Conservation (phyloP, 441 rosid genomes). For the Isatis lusitanica region DNA sequence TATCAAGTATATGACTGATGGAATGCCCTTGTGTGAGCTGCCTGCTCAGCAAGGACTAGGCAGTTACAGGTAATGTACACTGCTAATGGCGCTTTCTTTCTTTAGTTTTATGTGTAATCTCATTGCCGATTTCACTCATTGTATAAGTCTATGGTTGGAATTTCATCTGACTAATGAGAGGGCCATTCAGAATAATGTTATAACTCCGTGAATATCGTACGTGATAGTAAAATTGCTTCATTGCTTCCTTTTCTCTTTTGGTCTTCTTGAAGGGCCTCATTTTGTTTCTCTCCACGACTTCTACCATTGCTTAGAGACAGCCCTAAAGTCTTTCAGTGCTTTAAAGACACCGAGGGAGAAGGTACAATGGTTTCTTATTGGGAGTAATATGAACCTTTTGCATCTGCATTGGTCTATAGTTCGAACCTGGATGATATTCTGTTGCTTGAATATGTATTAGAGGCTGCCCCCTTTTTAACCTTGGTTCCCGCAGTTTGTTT, state of each 20-base stretch:
- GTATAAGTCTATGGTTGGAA: conserved; percentile 41
- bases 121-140: conserved; percentile 51
- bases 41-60: no score
- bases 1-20: no score
- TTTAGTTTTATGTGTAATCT: conserved; percentile 52
- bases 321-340: conserved; percentile 81
- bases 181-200: conserved; percentile 11
- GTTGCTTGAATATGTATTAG: no score
- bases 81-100: conserved; percentile 69
- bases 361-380: conserved; percentile 93
- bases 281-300: conserved; percentile 84
- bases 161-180: conserved; percentile 27
- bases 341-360: conserved; percentile 94
- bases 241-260: conserved; percentile 30
- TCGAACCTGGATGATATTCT: neutral
- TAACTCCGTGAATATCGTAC: neutral
- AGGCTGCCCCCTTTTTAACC: no score
- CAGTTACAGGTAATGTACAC: no score
- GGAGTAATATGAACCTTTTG: conserved; percentile 47
- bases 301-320: conserved; percentile 76
- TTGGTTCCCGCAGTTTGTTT: no score
- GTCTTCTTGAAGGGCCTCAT: conserved; percentile 65
- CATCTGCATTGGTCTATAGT: conserved; percentile 28
- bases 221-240: neutral
- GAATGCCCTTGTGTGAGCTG: no score